Percentiles rank a stretch among this genome's conserved stretches.
phyloP scores from a whole-genome alignment of 2,329 filamentous ascomycete species.

The Cercospora citrullina region DNA sequence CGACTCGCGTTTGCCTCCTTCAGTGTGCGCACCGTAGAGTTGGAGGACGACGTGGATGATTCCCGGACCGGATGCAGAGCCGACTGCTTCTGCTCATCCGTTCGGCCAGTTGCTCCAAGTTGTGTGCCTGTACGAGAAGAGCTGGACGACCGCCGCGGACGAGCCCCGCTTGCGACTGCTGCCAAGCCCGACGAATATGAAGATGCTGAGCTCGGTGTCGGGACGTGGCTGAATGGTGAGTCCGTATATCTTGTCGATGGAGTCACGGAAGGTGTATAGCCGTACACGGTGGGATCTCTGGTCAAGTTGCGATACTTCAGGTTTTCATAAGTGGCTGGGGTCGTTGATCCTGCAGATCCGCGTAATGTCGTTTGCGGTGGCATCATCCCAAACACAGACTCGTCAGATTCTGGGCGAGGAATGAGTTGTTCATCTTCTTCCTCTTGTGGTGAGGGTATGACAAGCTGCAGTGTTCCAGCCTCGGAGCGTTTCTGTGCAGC shows the following conservation, averaged over 20 bases:
- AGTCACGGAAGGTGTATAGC: constrained; percentile 65
- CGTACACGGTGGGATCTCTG: constrained; percentile 28
- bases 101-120: constrained; percentile 57
- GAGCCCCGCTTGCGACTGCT: constrained; percentile 42
- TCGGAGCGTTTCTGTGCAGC: constrained; percentile 29
- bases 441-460: constrained; percentile 1
- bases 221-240: constrained; percentile 75
- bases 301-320: constrained; percentile 14
- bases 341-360: background rate
- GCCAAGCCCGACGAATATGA: constrained; percentile 68
- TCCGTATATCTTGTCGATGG: constrained; percentile 75
- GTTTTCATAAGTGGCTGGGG: constrained; percentile 2
- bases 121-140: constrained; percentile 60
- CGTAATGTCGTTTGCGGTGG: constrained; percentile 16
- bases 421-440: background rate
- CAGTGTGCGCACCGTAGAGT: constrained; percentile 42
- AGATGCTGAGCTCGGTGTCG: constrained; percentile 74
- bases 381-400: constrained; percentile 35
- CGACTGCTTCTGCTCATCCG: constrained; percentile 50
- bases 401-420: constrained; percentile 24
- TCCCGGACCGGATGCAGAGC: constrained; percentile 68
- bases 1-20: background rate
- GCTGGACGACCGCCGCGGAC: constrained; percentile 54
- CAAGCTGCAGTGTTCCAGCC: constrained; percentile 20
- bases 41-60: constrained; percentile 68